Conservation (phyloP, 2,329 filamentous ascomycete genomes). For the Graphiopsis chlorocephala region DNA sequence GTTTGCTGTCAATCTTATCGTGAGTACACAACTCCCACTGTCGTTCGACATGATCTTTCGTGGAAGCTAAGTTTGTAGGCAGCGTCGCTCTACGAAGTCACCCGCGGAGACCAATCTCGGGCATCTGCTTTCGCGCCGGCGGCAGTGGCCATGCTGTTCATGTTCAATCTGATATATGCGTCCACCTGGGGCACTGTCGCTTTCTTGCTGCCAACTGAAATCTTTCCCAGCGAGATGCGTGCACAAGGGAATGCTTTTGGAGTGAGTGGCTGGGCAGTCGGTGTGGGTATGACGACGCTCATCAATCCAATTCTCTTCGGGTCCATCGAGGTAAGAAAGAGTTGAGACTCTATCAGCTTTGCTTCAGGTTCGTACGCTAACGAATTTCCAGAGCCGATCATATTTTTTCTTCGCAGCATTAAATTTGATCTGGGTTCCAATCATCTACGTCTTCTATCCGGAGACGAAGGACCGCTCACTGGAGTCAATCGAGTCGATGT, state of each 20-base stretch:
- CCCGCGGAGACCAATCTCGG: slow-evolving; percentile 36
- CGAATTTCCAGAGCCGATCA: slow-evolving; percentile 46
- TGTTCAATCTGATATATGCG: slow-evolving; percentile 53
- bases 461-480: slow-evolving; percentile 48
- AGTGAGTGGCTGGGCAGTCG: slow-evolving; percentile 59
- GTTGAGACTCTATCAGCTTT: background rate
- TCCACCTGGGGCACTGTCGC: slow-evolving; percentile 51
- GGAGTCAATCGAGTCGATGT: slow-evolving; percentile 52
- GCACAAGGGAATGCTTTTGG: slow-evolving; percentile 60
- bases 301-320: slow-evolving; percentile 55
- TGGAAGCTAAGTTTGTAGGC: slow-evolving; percentile 15
- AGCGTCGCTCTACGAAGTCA: slow-evolving; percentile 44
- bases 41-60: no score
- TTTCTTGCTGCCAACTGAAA: slow-evolving; percentile 54
- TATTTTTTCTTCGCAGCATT: slow-evolving; percentile 54
- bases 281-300: slow-evolving; percentile 51
- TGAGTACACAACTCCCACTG: background rate
- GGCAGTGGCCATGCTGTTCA: slow-evolving; percentile 49
- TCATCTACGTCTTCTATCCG: slow-evolving; percentile 49
- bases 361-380: no score
- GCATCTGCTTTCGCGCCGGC: slow-evolving; percentile 43
- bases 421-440: slow-evolving; percentile 51
- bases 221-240: slow-evolving; percentile 56
- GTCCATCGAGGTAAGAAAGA: slow-evolving; percentile 34
- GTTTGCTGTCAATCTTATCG: slow-evolving; percentile 44